Base-by-base conservation (phyloP, 352 stramenopile genomes). In the Phytophthora pisi region DNA sequence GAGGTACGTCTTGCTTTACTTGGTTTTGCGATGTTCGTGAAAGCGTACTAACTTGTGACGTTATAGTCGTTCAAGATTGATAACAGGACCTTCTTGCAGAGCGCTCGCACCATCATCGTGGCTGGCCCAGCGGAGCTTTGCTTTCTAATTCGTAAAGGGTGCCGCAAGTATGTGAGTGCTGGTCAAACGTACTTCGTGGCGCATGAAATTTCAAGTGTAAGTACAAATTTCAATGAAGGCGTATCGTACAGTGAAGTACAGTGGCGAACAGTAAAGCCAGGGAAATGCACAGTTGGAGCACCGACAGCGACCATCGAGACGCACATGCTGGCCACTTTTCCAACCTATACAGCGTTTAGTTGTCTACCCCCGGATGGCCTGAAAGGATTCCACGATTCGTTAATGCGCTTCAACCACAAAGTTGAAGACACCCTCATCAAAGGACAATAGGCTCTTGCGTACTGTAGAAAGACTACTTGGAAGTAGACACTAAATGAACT, bases 231-330 rank as follows among this genome's bases (percentile, higher is more conserved):
- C 13, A 38, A 28, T 9, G n/a, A 4, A 18, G 38, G 53, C 1
- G 42, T 73, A 50, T 65, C 66, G 4, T 73, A 65, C 43, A 54
- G 59, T 15, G 60, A 73, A 60, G 38, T 64, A 36, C 26, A 61
- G 20, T 62, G 46, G 54, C 59, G 54, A 5, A 46, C 38, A 61
- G 53, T 73, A 13, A 42, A 53, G 5, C 40, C 23, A 24, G 54
- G 47, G 15, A 47, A 38, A 45, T 20, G 47, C 7, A 38, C 11
- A 45, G 2, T 11, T 40, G 65, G 51, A 18, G 13, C 4, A 3
- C 36, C 52, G 38, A 67, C 43, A 26, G 23, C 57, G 4, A 64
- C 55, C 42, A 61, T 74, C 50, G 42, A 66, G 45, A 70, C 60
- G 5, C 66, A 70, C 16, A 0, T 74, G 23, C 9, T 66, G 47